These are phyloP conservation scores for Backusella luteola DNA, from an alignment of 192 early-diverging fungal species.

Conservation along the genomic window DNA sequence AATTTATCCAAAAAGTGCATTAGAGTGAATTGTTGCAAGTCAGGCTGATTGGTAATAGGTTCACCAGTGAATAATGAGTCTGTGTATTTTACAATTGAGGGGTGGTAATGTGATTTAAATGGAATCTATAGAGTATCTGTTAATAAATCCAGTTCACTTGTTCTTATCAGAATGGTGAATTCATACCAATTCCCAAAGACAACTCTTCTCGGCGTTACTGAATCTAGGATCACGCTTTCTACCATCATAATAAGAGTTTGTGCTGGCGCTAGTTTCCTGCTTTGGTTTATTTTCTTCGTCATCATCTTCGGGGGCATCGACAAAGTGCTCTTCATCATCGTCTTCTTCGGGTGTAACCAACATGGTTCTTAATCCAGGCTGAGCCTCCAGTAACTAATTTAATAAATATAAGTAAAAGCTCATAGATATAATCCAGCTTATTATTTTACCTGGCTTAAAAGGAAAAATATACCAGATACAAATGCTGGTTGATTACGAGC, in stretches of 20 bases:
- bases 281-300: conserved; percentile 20
- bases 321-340: conserved; percentile 61
- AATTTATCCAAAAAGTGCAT: conserved; percentile 94
- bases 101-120: conserved; percentile 87
- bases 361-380: conserved; percentile 61
- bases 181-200: conserved; percentile 89
- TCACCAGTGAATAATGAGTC: conserved; percentile 66
- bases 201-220: conserved; percentile 75
- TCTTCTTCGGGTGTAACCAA: conserved; percentile 68
- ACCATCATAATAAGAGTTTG: conserved; percentile 63
- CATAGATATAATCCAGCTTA: background rate
- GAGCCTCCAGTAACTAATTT: conserved; percentile 40
- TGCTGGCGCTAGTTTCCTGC: conserved; percentile 4
- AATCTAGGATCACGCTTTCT: conserved; percentile 86
- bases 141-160: background rate
- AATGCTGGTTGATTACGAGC: conserved; percentile 74
- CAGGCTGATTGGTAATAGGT: conserved; percentile 66
- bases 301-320: conserved; percentile 57
- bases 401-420: background rate
- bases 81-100: conserved; percentile 84
- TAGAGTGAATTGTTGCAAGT: conserved; percentile 88
- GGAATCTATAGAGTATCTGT: conserved; percentile 39
- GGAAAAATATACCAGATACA: conserved; percentile 81
- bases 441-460: conserved; percentile 67
- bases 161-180: background rate